These are phyloP conservation scores for Yamadazyma triangularis DNA, from an alignment of 1,139 yeast species.

Conservation along the genomic window DNA sequence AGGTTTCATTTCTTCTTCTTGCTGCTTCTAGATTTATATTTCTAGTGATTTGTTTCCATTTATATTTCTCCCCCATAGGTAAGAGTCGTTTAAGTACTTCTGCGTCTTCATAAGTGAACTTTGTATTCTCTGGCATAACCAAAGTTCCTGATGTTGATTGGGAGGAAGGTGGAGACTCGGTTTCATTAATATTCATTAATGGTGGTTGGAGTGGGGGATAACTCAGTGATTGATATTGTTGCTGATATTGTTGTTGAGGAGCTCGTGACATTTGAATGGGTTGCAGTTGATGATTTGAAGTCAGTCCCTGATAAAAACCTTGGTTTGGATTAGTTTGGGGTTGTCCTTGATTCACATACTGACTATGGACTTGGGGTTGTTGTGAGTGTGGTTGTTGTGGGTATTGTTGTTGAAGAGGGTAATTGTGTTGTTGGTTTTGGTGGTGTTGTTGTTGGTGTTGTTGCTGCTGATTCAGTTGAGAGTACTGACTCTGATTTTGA, in stretches of 20 bases:
- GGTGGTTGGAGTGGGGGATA: too few species aligned
- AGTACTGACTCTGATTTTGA: not conserved
- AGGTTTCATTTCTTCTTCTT: slow-evolving; percentile 7
- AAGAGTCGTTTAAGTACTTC: slow-evolving; percentile 36
- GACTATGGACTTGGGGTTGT: too few species aligned
- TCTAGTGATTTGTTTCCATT: slow-evolving; percentile 46
- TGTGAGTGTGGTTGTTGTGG: not conserved
- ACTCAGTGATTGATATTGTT: not conserved
- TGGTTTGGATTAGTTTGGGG: too few species aligned
- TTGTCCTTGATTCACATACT: too few species aligned
- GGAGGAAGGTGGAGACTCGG: slow-evolving; percentile 1
- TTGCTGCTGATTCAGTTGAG: not conserved
- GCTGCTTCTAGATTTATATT: slow-evolving; percentile 27
- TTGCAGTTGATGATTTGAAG: too few species aligned
- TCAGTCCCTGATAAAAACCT: too few species aligned
- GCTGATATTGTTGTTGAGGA: not conserved
- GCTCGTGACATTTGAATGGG: too few species aligned
- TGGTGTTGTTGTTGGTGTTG: not conserved
- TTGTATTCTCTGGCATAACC: slow-evolving; percentile 9
- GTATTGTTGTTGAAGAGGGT: not conserved
- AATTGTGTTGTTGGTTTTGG: not conserved
- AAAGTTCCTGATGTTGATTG: not conserved
- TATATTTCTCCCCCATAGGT: slow-evolving; percentile 40
- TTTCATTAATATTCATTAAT: not conserved
- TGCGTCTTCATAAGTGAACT: slow-evolving; percentile 34